Base-by-base conservation (phyloP, 805 yeast genomes). In the Candida vartiovaarae region DNA sequence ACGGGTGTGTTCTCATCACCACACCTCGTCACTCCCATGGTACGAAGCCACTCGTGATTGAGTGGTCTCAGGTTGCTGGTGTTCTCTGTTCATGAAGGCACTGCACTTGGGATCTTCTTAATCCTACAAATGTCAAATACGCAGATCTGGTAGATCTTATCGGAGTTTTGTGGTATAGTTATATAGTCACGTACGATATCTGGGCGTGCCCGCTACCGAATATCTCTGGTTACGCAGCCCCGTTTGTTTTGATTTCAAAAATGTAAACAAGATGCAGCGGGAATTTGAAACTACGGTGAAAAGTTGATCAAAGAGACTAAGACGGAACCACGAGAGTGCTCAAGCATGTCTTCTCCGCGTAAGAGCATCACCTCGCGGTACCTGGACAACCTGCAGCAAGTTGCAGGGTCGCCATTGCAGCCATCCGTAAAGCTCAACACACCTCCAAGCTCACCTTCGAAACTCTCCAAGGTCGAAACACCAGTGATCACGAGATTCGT, bases 301-400 rank as follows among this genome's bases (percentile, higher is more conserved):
- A 29, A 35, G 38, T 3, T 11, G 25, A n/a, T 10, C 10, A 26
- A 6, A n/a, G 30, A 10, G 28, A n/a, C 23, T 4, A 4, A 24
- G 38, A 10, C 10, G 29, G 20, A n/a, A 4, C 34, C 15, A 36
- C 39, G n/a, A 30, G 33, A 24, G 32, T 5, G 8, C 15, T 23
- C 8, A 3, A 32, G 15, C 34, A 39, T 42, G 48, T 41, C 49
- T 5, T 38, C 43, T 11, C 37, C 41, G n/a, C 20, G 36, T 27
- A 54, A 49, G 48, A 48, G 48, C 42, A 45, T 58, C 23, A 49
- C 60, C n/a, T 51, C 60, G 25, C 50, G 57, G n/a, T 58, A 58
- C 32, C 49, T 58, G 24, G 62, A 56, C 40, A 54, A 47, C 29
- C 47, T 56, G 10, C 41, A 32, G 15, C 35, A 36, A 29, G 44